A percentile compares a stretch with the other conserved stretches of the same genome.
phyloP scores from a whole-genome alignment of 2,329 filamentous ascomycete species.

The Dichotomopilus funicola region DNA sequence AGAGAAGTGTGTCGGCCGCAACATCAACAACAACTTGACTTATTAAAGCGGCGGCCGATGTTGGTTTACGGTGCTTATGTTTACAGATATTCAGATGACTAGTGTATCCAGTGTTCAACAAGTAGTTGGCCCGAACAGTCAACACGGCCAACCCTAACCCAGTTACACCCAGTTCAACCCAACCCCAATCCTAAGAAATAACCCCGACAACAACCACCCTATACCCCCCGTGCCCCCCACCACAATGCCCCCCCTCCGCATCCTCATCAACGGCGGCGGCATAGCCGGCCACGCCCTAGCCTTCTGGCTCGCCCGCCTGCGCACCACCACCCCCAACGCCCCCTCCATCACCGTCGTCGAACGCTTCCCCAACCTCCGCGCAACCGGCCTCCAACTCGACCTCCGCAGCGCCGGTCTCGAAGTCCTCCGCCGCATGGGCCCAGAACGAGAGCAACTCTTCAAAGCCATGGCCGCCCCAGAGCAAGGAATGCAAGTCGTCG shows the following conservation, averaged over 20 bases:
- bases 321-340: slow-evolving; percentile 9
- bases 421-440: slow-evolving; percentile 34
- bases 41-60: too few species aligned
- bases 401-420: slow-evolving; percentile 37
- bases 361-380: slow-evolving; percentile 32
- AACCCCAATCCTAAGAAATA: too few species aligned
- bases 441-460: slow-evolving; percentile 32
- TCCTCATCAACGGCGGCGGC: slow-evolving; percentile 42
- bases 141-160: too few species aligned
- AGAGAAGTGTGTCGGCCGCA: too few species aligned
- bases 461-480: slow-evolving; percentile 38
- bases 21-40: too few species aligned
- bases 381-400: slow-evolving; percentile 40
- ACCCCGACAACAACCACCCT: too few species aligned
- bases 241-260: neutral
- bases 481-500: slow-evolving; percentile 41
- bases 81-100: too few species aligned
- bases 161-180: too few species aligned
- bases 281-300: slow-evolving; percentile 39
- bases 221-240: neutral
- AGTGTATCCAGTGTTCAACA: too few species aligned
- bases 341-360: slow-evolving; percentile 39
- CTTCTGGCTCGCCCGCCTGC: slow-evolving; percentile 32
- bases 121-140: too few species aligned
- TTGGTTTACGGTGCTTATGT: too few species aligned